Percentiles rank a stretch among this genome's conserved stretches.
These are phyloP conservation scores for Athelia psychrophila DNA, from an alignment of 1,284 basidiomycete genomes.

Conservation along the genomic window DNA sequence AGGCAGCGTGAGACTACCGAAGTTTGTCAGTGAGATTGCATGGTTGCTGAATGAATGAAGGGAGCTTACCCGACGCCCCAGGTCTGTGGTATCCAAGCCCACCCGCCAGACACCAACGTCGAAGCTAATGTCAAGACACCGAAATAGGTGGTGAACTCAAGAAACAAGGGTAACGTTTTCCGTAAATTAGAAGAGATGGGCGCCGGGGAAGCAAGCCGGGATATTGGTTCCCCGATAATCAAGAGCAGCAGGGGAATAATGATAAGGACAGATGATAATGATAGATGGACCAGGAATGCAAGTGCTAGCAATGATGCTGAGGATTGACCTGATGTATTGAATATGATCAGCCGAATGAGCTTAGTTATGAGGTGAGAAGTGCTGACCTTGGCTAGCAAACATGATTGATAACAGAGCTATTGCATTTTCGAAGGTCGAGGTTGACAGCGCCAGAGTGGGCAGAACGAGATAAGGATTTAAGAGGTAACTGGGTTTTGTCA, in stretches of 20 bases:
- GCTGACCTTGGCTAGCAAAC: conserved; percentile 67
- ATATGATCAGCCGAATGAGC: conserved; percentile 2
- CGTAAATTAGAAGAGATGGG: conserved; percentile 35
- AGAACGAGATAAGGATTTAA: conserved; percentile 87
- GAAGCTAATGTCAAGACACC: conserved; percentile 45
- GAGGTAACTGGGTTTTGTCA: conserved; percentile 57
- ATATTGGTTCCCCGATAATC: conserved; percentile 54
- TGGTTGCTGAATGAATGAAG: conserved; percentile 1
- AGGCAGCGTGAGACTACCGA: conserved; percentile 61
- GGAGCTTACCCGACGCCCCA: conserved; percentile 80
- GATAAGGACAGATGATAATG: conserved; percentile 69
- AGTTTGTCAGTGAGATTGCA: conserved; percentile 3
- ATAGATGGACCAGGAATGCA: conserved; percentile 69
- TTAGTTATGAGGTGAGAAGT: background rate
- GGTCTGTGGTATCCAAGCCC: conserved; percentile 69
- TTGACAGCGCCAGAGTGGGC: conserved; percentile 78
- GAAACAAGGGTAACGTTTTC: conserved; percentile 35
- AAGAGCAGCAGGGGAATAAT: conserved; percentile 69
- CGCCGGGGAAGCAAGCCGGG: conserved; percentile 61
- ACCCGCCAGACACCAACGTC: conserved; percentile 53
- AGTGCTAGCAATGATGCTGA: conserved; percentile 61
- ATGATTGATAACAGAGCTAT: conserved; percentile 67
- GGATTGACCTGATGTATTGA: conserved; percentile 40
- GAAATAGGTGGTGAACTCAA: conserved; percentile 52
- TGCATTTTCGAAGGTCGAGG: conserved; percentile 77